Evolutionary conservation across 768 basidiomycete species (phyloP).

Genomic region (Panaeolus cyanescens): DNA sequence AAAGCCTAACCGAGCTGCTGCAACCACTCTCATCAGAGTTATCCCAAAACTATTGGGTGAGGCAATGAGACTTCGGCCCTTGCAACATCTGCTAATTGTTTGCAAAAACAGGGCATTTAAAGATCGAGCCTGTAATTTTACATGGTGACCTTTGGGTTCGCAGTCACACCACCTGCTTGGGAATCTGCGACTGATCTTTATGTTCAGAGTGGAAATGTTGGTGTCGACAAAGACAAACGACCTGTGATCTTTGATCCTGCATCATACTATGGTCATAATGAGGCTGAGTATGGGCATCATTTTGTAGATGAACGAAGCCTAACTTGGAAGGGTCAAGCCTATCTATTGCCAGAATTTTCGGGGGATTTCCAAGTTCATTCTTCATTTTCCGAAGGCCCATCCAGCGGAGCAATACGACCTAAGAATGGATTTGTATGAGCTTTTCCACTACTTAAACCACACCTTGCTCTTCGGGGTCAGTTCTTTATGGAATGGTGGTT

Average conservation of each 20-base stretch:
- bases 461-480: conserved; percentile 78
- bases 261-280: conserved; percentile 79
- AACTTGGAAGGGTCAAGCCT: conserved; percentile 42
- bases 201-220: conserved; percentile 71
- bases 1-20: not conserved
- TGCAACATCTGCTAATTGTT: not conserved
- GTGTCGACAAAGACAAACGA: conserved; percentile 55
- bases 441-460: conserved; percentile 85
- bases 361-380: conserved; percentile 68
- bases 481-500: conserved; percentile 14
- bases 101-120: conserved; percentile 42
- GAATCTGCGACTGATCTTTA: conserved; percentile 4
- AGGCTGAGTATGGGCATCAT: conserved; percentile 64
- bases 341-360: conserved; percentile 79
- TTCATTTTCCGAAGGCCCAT: conserved; percentile 65
- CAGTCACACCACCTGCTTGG: not conserved
- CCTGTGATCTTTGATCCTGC: conserved; percentile 81
- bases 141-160: conserved; percentile 84
- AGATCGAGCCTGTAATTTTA: conserved; percentile 65
- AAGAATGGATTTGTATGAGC: conserved; percentile 69
- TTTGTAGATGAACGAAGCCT: not conserved
- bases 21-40: conserved; percentile 43
- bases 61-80: not conserved
- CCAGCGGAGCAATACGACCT: conserved; percentile 66
- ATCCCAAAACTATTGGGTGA: conserved; percentile 68